These are phyloP conservation scores for Trichosporon sp. DNA, from an alignment of 1,284 basidiomycete genomes.

Conservation along the genomic window DNA sequence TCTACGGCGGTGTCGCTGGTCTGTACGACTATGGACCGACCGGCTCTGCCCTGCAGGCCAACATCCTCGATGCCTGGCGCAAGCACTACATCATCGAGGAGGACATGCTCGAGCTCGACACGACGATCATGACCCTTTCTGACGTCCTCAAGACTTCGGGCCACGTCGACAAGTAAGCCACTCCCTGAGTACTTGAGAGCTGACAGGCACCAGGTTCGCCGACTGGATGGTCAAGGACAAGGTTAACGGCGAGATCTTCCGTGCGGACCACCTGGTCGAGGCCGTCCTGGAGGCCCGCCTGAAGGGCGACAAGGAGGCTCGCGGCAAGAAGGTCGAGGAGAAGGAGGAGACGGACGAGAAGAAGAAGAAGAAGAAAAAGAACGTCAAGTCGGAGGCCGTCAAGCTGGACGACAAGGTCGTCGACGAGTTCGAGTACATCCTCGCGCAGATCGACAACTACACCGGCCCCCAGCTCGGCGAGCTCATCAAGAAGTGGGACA, in stretches of 20 bases:
- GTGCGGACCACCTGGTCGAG: conserved; percentile 96
- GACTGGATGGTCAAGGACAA: conserved; percentile 99
- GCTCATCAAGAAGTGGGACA: conserved; percentile 75
- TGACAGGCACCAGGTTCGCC: conserved; percentile 59
- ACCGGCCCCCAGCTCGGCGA: conserved; percentile 82
- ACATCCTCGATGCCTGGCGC: conserved; percentile 95
- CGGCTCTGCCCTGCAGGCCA: conserved; percentile 91
- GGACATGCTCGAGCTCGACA: conserved; percentile 98
- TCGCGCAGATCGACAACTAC: conserved; percentile 96
- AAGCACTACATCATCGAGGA: conserved; percentile 98
- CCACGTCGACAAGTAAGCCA: conserved; percentile 74
- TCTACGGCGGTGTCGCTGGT: conserved; percentile 95
- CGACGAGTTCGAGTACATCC: conserved; percentile 70
- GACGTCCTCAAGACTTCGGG: conserved; percentile 97
- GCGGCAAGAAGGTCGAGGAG: conserved; percentile 59
- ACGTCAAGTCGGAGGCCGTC: conserved; percentile 67
- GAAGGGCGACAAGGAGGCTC: conserved; percentile 87
- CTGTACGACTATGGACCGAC: conserved; percentile 95
- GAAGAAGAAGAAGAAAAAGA: conserved; percentile 79
- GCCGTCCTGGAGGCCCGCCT: conserved; percentile 85
- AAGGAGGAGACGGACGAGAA: conserved; percentile 62
- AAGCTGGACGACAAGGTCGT: conserved; percentile 73
- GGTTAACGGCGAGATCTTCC: conserved; percentile 91
- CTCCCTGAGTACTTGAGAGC: conserved; percentile 14
- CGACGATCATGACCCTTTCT: conserved; percentile 93